Evolutionary conservation across 331 rosid species (phyloP).

Genomic region (Acacia pycnantha): DNA sequence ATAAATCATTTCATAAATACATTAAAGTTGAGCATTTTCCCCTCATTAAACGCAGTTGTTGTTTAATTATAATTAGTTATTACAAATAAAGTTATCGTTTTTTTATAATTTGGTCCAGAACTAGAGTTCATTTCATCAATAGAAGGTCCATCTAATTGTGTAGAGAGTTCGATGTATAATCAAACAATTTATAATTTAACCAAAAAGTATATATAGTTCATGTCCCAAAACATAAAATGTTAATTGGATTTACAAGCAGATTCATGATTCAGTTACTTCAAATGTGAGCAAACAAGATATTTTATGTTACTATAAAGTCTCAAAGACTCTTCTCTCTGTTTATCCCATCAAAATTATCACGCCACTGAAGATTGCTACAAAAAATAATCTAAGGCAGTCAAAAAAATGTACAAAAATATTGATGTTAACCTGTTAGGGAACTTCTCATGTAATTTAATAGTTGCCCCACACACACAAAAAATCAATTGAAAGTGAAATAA

Average conservation of each 20-base stretch:
- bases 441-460: not conserved
- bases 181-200: not conserved
- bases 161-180: not conserved
- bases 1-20: not conserved
- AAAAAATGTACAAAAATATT: not conserved
- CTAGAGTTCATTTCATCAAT: not conserved
- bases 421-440: not conserved
- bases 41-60: not conserved
- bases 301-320: not conserved
- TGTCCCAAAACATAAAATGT: not conserved
- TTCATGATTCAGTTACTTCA: not conserved
- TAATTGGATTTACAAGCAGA: not conserved
- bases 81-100: not conserved
- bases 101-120: not conserved
- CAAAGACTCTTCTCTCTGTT: not conserved
- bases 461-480: not conserved
- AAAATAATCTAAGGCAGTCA: not conserved
- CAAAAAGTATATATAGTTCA: not conserved
- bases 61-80: not conserved
- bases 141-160: not conserved
- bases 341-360: not conserved
- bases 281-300: not conserved
- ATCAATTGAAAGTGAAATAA: not conserved
- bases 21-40: not conserved
- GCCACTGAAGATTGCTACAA: not conserved